Base-by-base conservation (phyloP, 140 eudicot species). In the Erigeron philadelphicus region DNA sequence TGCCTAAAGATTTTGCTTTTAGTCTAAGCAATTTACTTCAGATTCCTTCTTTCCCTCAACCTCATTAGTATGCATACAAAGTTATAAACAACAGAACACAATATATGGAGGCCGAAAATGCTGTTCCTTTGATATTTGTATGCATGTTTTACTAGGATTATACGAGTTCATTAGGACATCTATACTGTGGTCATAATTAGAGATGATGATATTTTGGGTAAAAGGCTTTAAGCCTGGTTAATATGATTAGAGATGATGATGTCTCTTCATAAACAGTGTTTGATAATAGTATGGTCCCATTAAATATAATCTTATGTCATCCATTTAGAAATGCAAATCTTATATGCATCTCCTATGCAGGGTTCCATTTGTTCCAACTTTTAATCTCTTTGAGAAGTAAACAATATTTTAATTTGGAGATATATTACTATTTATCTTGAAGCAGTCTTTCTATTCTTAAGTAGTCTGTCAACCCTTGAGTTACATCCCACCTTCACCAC, bases 1-100 rank as follows among this genome's bases (percentile, higher is more conserved):
- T 23, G 75, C 43, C 3, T 21, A 45, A 71, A 71, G 60, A 40
- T 71, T 59, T 25, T 57, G 68, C 75, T 59, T 68, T 71, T 71
- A 59, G 67, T 58, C 44, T 43, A 66, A 66, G 71, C 45, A 23
- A 19, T 45, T 25, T 46, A 66, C 17, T 31, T n/a, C 57, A 21
- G 23, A 46, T 66, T 66, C 45, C 23, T 45, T 18, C 45, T 47
- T 23, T 47, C 38, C 11, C 71, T 46, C 44, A 44, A 44, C 11
- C 17, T 53, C 69, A 16, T 43, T 40, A 64, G 18, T 49, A 66
- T 47, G 71, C 59, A 12, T 47, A 66, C 59, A 45, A 45, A 45
- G 49, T 7, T 31, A 31, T 31, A 66, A 66, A 66, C 60, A 45
- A 5, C 49, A 45, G 9, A 45, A 53, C 15, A 16, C 59, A 53